Conservation (phyloP, 768 basidiomycete genomes). For the Amanita rubescens region DNA sequence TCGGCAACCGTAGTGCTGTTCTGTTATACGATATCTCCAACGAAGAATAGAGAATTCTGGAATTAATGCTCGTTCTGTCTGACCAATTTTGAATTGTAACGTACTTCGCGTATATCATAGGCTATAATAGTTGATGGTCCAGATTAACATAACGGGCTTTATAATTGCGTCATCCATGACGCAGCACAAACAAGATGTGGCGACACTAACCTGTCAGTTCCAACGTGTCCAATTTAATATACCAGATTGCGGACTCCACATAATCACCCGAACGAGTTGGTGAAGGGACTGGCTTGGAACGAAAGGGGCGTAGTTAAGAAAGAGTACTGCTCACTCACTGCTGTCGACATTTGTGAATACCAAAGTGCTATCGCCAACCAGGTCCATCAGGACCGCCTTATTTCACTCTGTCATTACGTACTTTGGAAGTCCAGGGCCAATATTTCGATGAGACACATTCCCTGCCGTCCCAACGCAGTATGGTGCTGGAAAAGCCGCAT, state of each 20-base stretch:
- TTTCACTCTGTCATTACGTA: neutral
- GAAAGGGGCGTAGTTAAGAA: conserved; percentile 10
- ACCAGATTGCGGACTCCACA: conserved; percentile 44
- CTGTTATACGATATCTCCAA: conserved; percentile 36
- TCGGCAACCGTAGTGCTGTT: too few relatives aligned
- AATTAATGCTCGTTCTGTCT: neutral
- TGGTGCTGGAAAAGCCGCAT: conserved; percentile 29
- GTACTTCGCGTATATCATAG: conserved; percentile 27
- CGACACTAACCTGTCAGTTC: conserved; percentile 30
- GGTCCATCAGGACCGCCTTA: neutral
- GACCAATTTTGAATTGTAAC: neutral
- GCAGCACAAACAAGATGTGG: neutral
- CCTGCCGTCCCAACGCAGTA: conserved; percentile 32
- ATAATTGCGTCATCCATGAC: neutral
- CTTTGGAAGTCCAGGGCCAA: neutral
- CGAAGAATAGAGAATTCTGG: conserved; percentile 35
- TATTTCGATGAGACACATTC: conserved; percentile 5
- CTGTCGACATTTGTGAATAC: conserved; percentile 28
- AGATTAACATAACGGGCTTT: conserved; percentile 41
- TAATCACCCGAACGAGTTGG: conserved; percentile 8
- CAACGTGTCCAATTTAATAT: conserved; percentile 26
- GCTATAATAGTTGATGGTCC: conserved; percentile 33
- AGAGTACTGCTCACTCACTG: conserved; percentile 20
- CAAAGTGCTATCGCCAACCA: conserved; percentile 25
- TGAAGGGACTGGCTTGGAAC: conserved; percentile 22